Evolutionary conservation across 345 rosid species (phyloP), one percentile per base, ranked within the genome.

Genomic region (Eucalyptus cloeziana): DNA sequence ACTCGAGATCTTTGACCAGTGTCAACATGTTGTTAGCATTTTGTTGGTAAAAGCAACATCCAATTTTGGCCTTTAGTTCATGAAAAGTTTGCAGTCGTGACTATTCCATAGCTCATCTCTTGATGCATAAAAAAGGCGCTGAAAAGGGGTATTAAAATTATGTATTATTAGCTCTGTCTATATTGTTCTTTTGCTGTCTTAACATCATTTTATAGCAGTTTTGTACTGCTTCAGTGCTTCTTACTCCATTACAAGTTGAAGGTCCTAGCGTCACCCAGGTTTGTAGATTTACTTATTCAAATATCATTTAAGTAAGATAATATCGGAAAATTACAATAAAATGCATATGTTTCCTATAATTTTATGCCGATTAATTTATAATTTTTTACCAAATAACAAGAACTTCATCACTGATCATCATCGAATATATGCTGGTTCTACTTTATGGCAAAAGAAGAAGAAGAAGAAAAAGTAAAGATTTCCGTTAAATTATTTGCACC

Each of bases 11-110:
- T 58, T 1, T 58, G 14, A 58, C 67, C 0, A 25, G n/a, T 25
- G 67, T 58, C 67, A 25, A 58, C n/a, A 58, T 11, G 15, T 7
- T 22, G 27, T 64, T 30, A 64, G 10, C 33, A 3, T 62, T 62
- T 62, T 62, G 1, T 62, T 1, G 9, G 14, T 1, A 3, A 58
- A 25, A 58, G n/a, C 67, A 0, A 0, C n/a, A 58, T 58, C 14
- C 64, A 25, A 25, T 9, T 25, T 58, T 58, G 13, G 64, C 64
- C 4, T 25, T 11, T 25, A 58, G 7, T 25, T 25, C n/a, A 58
- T 25, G n/a, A 25, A 58, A 58, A 58, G 7, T 58, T 25, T 25
- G 62, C 62, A 10, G 13, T 56, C 62, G 30, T 58, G n/a, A 27
- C n/a, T 60, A 58, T 58, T 60, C n/a, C 67, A 6, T 0, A 0